A percentile compares a stretch with the other conserved stretches of the same genome.
These are phyloP conservation scores for Castanospermum australe DNA, from an alignment of 306 rosid species.

Conservation along the genomic window DNA sequence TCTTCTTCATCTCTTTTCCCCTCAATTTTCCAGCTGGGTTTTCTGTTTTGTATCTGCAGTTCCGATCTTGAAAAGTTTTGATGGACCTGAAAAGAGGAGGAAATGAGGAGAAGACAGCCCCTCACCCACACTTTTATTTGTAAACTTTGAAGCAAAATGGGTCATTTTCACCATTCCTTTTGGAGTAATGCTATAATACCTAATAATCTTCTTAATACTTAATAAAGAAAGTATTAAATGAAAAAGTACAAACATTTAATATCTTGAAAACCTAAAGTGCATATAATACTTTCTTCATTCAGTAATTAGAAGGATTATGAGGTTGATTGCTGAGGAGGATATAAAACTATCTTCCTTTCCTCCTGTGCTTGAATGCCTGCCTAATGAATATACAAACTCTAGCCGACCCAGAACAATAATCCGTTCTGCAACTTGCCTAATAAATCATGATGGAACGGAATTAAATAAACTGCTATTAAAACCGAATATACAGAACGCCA, in stretches of 20 bases:
- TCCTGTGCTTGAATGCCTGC: background rate
- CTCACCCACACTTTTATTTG: background rate
- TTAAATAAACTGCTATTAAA: background rate
- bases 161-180: background rate
- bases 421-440: background rate
- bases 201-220: too few species aligned
- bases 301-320: too few species aligned
- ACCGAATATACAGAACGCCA: constrained; percentile 2
- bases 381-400: background rate
- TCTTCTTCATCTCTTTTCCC: background rate
- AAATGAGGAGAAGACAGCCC: background rate
- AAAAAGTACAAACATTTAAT: too few species aligned
- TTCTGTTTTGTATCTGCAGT: background rate
- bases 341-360: too few species aligned
- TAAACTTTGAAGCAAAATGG: background rate
- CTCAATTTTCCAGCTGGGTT: background rate
- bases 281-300: too few species aligned
- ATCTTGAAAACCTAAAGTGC: too few species aligned
- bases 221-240: too few species aligned
- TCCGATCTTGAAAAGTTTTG: background rate
- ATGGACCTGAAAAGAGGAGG: background rate
- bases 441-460: background rate
- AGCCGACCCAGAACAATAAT: background rate
- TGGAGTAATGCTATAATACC: too few species aligned
- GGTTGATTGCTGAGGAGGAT: too few species aligned